Evolutionary conservation across 129 eudicot species (phyloP), one percentile per base, ranked within the genome.

Genomic region (Helianthus tuberosus): DNA sequence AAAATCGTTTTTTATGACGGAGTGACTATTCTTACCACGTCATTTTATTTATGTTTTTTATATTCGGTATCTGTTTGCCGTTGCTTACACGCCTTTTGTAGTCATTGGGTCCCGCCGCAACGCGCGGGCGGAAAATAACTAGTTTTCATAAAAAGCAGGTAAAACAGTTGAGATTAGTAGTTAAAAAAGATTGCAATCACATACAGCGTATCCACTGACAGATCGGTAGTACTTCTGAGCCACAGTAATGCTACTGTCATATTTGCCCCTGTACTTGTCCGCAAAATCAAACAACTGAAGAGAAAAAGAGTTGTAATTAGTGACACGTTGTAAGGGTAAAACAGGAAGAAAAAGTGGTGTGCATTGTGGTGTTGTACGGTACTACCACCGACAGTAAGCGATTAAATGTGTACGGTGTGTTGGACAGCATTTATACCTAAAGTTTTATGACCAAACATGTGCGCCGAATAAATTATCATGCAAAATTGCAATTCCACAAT

Each of bases 201-300:
- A 58, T 78, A 78, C 82, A 71, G 82, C 79, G 52, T 89, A 89
- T 44, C 96, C 96, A 67, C 96, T 87, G 76, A 83, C 88, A 32
- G 96, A 90, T 23, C 93, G 71, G 75, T 90, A 90, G 72, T 87
- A 87, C 39, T 85, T 88, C 68, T 85, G 81, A 32, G 81, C 97
- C 64, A 68, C 89, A 29, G 61, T 77, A 11, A 91, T 77, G 36
- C 89, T 86, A 8, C 47, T 63, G 69, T 91, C 92, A n/a, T 91
- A 91, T 73, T 79, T 88, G n/a, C 97, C 97, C 78, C 92, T 87
- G 66, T 54, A 85, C 59, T 87, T 87, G 76, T 90, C 93, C 13
- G 85, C 96, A 73, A 90, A 90, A 82, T 87, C 93, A 64, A 90
- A 90, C 48, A 90, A 70, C 96, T 90, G 90, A 68, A 76, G 5